These are phyloP conservation scores for Volvariella volvacea DNA, from an alignment of 1,284 basidiomycete species.

Conservation along the genomic window DNA sequence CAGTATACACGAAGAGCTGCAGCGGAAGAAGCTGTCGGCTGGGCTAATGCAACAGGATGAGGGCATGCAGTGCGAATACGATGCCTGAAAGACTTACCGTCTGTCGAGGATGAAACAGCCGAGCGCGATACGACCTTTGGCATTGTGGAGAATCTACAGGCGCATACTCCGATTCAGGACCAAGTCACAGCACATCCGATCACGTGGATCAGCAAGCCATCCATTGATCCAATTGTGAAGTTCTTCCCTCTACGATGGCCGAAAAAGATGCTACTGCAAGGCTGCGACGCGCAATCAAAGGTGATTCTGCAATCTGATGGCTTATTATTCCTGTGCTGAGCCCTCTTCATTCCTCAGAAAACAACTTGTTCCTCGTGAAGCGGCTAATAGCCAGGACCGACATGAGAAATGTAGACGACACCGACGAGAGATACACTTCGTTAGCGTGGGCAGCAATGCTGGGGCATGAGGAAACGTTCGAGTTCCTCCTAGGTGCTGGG, in stretches of 20 bases:
- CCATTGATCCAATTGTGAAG: not conserved
- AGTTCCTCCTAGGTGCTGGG: conserved; percentile 75
- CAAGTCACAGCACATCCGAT: not conserved
- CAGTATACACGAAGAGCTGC: conserved; percentile 76
- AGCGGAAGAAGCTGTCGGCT: conserved; percentile 70
- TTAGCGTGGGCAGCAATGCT: conserved; percentile 84
- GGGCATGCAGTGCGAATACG: conserved; percentile 5
- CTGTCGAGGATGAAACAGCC: conserved; percentile 73
- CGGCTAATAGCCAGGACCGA: conserved; percentile 76
- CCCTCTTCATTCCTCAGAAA: conserved; percentile 54
- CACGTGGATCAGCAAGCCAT: not conserved
- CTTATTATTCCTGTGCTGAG: conserved; percentile 9
- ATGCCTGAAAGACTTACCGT: conserved; percentile 42
- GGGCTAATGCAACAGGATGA: conserved; percentile 38
- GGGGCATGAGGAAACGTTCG: conserved; percentile 84
- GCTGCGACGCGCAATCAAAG: conserved; percentile 75
- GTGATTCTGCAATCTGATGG: conserved; percentile 25
- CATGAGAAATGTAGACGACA: conserved; percentile 82
- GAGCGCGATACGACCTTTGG: conserved; percentile 79
- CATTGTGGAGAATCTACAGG: conserved; percentile 33
- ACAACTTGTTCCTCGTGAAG: conserved; percentile 86
- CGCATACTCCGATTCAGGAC: not conserved
- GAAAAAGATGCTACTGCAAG: conserved; percentile 74
- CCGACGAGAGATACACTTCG: conserved; percentile 70
- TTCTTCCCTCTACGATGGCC: conserved; percentile 47